These are phyloP conservation scores for Apiospora saccharicola DNA, from an alignment of 2,329 filamentous ascomycete genomes.

Conservation along the genomic window DNA sequence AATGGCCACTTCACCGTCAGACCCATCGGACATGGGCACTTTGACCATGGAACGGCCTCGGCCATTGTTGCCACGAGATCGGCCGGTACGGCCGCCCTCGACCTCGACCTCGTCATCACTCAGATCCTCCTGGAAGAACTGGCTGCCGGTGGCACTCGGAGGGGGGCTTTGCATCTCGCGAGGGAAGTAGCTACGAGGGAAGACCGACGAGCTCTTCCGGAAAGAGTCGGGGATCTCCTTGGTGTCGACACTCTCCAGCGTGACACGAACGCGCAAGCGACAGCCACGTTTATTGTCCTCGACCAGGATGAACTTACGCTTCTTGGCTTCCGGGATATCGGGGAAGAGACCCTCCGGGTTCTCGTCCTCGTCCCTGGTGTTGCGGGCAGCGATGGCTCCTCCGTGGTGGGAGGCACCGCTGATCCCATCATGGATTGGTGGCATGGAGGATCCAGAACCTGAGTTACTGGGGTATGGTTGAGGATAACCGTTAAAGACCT, in stretches of 20 bases:
- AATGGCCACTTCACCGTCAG: slow-evolving; percentile 75
- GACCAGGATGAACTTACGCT: slow-evolving; percentile 95
- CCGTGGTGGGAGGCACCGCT: slow-evolving; percentile 45
- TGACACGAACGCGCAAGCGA: slow-evolving; percentile 87
- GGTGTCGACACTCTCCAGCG: slow-evolving; percentile 91
- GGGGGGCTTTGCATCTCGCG: slow-evolving; percentile 91
- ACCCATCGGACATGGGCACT: slow-evolving; percentile 73
- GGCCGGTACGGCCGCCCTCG: slow-evolving; percentile 52
- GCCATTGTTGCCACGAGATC: slow-evolving; percentile 45
- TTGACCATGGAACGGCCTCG: slow-evolving; percentile 57
- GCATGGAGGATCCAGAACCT: slow-evolving; percentile 48
- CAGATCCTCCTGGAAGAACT: slow-evolving; percentile 75
- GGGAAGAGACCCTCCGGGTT: slow-evolving; percentile 80
- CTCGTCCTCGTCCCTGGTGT: slow-evolving; percentile 57
- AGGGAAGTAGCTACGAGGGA: slow-evolving; percentile 89
- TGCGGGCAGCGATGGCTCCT: slow-evolving; percentile 41
- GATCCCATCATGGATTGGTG: slow-evolving; percentile 48
- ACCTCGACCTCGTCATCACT: slow-evolving; percentile 65
- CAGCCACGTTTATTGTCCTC: slow-evolving; percentile 85
- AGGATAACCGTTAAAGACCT: slow-evolving; percentile 46
- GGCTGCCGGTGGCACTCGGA: slow-evolving; percentile 75
- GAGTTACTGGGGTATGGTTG: slow-evolving; percentile 48
- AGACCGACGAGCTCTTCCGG: slow-evolving; percentile 88
- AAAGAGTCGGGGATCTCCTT: slow-evolving; percentile 97
- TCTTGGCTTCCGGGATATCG: slow-evolving; percentile 87